Evolutionary conservation across 2,329 filamentous ascomycete genomes (phyloP).

Genomic region (Ophiobolus disseminans): DNA sequence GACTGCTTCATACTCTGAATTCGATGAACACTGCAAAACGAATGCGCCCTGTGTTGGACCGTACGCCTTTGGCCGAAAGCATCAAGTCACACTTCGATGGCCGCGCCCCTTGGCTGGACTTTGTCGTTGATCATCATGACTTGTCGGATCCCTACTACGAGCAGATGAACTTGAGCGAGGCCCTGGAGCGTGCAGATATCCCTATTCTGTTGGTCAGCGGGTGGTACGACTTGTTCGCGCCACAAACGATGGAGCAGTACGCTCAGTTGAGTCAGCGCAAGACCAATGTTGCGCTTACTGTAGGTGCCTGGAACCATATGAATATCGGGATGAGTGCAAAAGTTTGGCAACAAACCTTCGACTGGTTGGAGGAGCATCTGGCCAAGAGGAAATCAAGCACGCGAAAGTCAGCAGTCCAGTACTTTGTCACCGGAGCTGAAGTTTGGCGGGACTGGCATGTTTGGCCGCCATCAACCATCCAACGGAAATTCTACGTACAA

Average conservation of each 20-base stretch:
- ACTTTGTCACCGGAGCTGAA: constrained; percentile 21
- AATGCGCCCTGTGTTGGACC: neutral
- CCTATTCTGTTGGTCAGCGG: constrained; percentile 19
- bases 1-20: neutral
- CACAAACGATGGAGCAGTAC: constrained; percentile 24
- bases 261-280: constrained; percentile 10
- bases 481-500: constrained; percentile 4
- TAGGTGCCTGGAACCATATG: constrained; percentile 19
- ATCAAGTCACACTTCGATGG: constrained; percentile 6
- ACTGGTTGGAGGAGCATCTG: constrained; percentile 18
- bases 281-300: constrained; percentile 12
- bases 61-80: constrained; percentile 4
- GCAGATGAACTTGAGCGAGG: constrained; percentile 8
- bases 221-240: constrained; percentile 21
- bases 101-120: constrained; percentile 2
- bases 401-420: constrained; percentile 10
- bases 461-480: constrained; percentile 11
- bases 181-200: constrained; percentile 16
- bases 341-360: constrained; percentile 4
- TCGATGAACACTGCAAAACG: neutral
- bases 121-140: constrained; percentile 5
- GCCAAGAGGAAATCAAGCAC: neutral
- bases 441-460: constrained; percentile 13
- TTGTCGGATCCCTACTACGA: constrained; percentile 12
- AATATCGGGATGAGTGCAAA: neutral